Evolutionary conservation across 1,284 basidiomycete genomes (phyloP).

Genomic region (Cutaneotrichosporon sp.): DNA sequence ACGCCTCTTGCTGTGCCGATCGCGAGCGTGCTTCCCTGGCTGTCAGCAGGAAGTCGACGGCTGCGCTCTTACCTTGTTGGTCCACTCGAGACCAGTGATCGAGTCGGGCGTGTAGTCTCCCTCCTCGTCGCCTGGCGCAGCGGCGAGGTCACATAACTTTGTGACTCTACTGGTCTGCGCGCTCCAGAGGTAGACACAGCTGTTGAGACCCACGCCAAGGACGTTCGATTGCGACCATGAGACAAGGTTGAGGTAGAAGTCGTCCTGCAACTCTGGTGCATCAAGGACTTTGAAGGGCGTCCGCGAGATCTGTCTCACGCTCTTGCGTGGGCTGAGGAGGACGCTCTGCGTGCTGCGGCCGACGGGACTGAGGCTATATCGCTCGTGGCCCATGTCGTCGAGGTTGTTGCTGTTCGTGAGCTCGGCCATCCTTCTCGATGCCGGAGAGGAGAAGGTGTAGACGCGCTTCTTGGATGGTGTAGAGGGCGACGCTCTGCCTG

Average conservation of each 20-base stretch:
- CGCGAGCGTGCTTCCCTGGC: slow-evolving; percentile 79
- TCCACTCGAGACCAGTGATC: slow-evolving; percentile 88
- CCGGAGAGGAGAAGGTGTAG: slow-evolving; percentile 57
- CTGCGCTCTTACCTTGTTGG: slow-evolving; percentile 66
- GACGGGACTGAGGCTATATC: slow-evolving; percentile 88
- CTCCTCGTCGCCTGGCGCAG: slow-evolving; percentile 22
- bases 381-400: slow-evolving; percentile 69
- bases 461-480: slow-evolving; percentile 56
- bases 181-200: slow-evolving; percentile 95
- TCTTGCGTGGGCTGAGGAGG: slow-evolving; percentile 80
- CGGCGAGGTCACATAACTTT: slow-evolving; percentile 80
- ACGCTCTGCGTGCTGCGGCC: slow-evolving; percentile 77
- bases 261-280: slow-evolving; percentile 94
- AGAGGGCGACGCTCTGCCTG: slow-evolving; percentile 47
- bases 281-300: slow-evolving; percentile 98
- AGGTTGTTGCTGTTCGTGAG: slow-evolving; percentile 43
- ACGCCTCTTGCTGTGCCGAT: slow-evolving; percentile 86
- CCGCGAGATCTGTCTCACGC: slow-evolving; percentile 81
- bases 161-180: slow-evolving; percentile 90
- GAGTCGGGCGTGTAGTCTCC: slow-evolving; percentile 59
- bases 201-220: slow-evolving; percentile 86
- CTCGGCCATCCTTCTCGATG: slow-evolving; percentile 36
- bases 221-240: slow-evolving; percentile 97
- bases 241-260: slow-evolving; percentile 97
- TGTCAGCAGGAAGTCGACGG: slow-evolving; percentile 8